Base-by-base conservation (phyloP, 768 basidiomycete species). In the Kwoniella botswanensis region DNA sequence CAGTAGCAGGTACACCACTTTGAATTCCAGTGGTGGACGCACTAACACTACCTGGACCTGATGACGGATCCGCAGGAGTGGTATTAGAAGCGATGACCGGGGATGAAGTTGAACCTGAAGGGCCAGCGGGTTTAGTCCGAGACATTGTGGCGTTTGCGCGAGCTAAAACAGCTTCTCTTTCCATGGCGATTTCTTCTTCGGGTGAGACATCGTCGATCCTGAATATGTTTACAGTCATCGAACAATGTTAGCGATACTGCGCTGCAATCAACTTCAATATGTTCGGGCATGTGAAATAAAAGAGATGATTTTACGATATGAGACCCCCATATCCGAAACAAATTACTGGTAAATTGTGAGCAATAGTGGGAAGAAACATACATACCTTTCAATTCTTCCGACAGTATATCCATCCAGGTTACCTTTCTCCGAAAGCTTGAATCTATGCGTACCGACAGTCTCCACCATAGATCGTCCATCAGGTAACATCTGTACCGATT, bases 391-490 rank as follows among this genome's bases (percentile, higher is more conserved):
- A 52, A 94, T 88, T 62, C 92, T 86, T 13, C 88, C 93, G 58
- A 96, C 91, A 83, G 89, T 90, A 81, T 98, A 98, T 3, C 96
- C 96, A 80, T 99, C 96, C 64, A 93, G 83, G 44, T 87, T 87
- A 2, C 91, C 92, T 55, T 90, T 88, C 80, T 97, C 93, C 70
- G 96, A 84, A 70, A 98, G 87, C 69, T 93, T 88, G 84, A 99
- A 98, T 6, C 96, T 89, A 78, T 88, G 88, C 12, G 85, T 85
- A 11, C 91, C 91, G 79, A 87, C 85, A 4, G 92, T 87, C 87
- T 93, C 86, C 83, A 92, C 91, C 86, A 94, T 88, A 83, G 92
- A 93, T 60, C 94, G 86, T 13, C 96, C 96, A 82, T 99, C 96
- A 3, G 89, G 87, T 29, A 94, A 86, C 89, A 93, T 92, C 80